Conservation (phyloP, 1,284 basidiomycete species). For the Exobasidium rhododendri region DNA sequence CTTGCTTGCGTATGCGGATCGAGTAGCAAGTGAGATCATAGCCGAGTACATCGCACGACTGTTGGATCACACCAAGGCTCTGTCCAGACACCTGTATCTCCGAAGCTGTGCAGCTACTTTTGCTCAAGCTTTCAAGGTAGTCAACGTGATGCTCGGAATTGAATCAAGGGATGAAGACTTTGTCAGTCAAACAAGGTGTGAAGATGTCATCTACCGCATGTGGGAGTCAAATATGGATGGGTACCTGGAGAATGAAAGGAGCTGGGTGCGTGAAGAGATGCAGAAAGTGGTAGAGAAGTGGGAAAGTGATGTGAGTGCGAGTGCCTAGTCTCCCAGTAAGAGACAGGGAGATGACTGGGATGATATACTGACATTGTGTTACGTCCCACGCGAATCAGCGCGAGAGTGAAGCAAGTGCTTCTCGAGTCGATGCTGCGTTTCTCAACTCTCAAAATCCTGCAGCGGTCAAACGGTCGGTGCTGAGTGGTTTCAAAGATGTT, state of each 20-base stretch:
- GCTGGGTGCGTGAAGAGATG: slow-evolving; percentile 72
- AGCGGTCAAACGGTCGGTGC: slow-evolving; percentile 83
- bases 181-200: slow-evolving; percentile 57
- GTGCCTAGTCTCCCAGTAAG: slow-evolving; percentile 12
- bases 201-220: slow-evolving; percentile 80
- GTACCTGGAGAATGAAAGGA: slow-evolving; percentile 88
- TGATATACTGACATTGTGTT: slow-evolving; percentile 2
- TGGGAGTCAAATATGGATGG: slow-evolving; percentile 94
- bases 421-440: slow-evolving; percentile 61
- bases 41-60: slow-evolving; percentile 80
- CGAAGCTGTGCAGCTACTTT: slow-evolving; percentile 85
- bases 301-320: slow-evolving; percentile 68
- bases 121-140: slow-evolving; percentile 78
- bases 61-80: slow-evolving; percentile 71
- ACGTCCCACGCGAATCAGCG: slow-evolving; percentile 11
- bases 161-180: slow-evolving; percentile 30
- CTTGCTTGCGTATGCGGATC: slow-evolving; percentile 70
- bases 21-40: slow-evolving; percentile 69
- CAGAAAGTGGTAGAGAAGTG: slow-evolving; percentile 74
- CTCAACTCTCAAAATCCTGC: slow-evolving; percentile 82
- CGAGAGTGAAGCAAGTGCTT: slow-evolving; percentile 15
- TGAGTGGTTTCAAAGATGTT: slow-evolving; percentile 84
- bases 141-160: slow-evolving; percentile 60
- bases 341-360: neutral
- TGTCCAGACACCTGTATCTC: slow-evolving; percentile 72